A percentile compares a stretch with the other conserved stretches of the same genome.
Conservation (phyloP, 2,329 filamentous ascomycete genomes). For the Arthrobotrys sphaeroides region DNA sequence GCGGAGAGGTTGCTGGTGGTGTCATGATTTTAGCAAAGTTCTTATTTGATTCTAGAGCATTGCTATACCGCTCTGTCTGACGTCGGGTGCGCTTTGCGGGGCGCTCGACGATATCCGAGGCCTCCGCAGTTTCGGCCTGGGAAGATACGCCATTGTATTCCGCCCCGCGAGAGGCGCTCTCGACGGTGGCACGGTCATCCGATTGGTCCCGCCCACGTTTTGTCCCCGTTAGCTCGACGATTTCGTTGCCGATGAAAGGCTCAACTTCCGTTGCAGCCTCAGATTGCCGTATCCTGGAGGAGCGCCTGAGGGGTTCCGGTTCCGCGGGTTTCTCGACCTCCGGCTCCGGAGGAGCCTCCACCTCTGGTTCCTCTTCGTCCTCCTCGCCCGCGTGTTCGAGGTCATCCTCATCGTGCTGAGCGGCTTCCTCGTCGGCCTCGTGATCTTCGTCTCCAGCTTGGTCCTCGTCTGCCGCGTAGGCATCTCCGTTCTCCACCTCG, state of each 20-base stretch:
- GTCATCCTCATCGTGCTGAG: neutral
- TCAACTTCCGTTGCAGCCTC: slow-evolving; percentile 1
- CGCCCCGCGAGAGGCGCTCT: slow-evolving; percentile 18
- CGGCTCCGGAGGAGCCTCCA: neutral
- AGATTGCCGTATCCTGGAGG: slow-evolving; percentile 35
- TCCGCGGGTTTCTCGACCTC: neutral
- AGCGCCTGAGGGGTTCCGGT: slow-evolving; percentile 30
- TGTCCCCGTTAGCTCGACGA: slow-evolving; percentile 33
- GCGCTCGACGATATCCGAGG: slow-evolving; percentile 27
- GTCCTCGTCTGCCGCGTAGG: slow-evolving; percentile 14
- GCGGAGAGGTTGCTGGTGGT: slow-evolving; percentile 43
- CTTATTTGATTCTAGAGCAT: slow-evolving; percentile 42
- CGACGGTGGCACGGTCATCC: slow-evolving; percentile 35
- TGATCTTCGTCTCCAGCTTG: slow-evolving; percentile 1
- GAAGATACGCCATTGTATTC: slow-evolving; percentile 17
- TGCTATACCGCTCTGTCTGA: slow-evolving; percentile 50
- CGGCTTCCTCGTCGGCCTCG: neutral
- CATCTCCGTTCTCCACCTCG: slow-evolving; percentile 1
- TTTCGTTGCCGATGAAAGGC: slow-evolving; percentile 13
- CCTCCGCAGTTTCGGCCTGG: neutral
- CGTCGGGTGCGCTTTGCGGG: slow-evolving; percentile 44
- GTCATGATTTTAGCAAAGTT: slow-evolving; percentile 53
- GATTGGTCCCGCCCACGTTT: slow-evolving; percentile 42
- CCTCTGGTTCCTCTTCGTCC: neutral
- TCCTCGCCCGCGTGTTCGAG: neutral